Evolutionary conservation across 2,329 filamentous ascomycete species (phyloP).

Genomic region (Botryotinia globosa): DNA sequence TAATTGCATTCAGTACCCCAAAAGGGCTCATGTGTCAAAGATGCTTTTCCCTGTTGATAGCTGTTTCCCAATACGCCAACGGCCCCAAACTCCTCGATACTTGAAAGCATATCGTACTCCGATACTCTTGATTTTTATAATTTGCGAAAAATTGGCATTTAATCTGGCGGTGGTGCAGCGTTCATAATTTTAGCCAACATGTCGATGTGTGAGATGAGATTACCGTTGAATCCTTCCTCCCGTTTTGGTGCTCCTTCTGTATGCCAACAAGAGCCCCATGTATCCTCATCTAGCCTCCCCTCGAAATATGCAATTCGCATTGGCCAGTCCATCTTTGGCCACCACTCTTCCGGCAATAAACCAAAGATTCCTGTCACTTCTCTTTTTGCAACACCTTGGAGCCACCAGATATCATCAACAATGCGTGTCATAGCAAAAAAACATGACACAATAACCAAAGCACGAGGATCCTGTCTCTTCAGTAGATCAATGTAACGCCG

Average conservation of each 20-base stretch:
- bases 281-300: constrained; percentile 33
- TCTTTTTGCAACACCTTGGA: constrained; percentile 62
- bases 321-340: constrained; percentile 38
- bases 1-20: not conserved
- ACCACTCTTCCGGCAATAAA: constrained; percentile 35
- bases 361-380: constrained; percentile 57
- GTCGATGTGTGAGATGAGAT: constrained; percentile 32
- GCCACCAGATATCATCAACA: constrained; percentile 56
- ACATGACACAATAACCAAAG: constrained; percentile 35
- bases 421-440: constrained; percentile 37
- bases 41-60: not conserved
- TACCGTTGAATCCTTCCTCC: constrained; percentile 22
- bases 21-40: not conserved
- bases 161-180: constrained; percentile 30
- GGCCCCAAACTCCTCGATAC: not conserved
- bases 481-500: constrained; percentile 60
- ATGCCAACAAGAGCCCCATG: constrained; percentile 32
- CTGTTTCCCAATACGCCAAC: not conserved
- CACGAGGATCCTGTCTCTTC: constrained; percentile 49
- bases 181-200: constrained; percentile 32
- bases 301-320: constrained; percentile 34
- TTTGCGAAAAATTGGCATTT: constrained; percentile 6
- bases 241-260: constrained; percentile 20
- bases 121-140: not conserved
- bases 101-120: not conserved